phyloP scores from a whole-genome alignment of 2,329 filamentous ascomycete genomes.

The Colletotrichum horii region DNA sequence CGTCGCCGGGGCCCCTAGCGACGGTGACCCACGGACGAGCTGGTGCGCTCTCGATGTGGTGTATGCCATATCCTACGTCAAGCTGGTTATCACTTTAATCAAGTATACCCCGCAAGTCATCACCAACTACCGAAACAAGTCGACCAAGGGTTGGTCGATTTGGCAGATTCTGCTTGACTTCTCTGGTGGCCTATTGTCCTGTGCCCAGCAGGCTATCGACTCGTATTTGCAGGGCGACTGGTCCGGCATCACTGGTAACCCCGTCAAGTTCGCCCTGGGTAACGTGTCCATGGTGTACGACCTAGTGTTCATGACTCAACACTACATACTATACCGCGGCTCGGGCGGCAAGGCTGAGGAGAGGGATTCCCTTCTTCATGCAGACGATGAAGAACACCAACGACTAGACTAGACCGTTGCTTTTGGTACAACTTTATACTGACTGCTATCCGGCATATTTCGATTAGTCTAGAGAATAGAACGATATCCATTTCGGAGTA shows the following conservation, averaged over 20 bases:
- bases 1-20: slow-evolving; percentile 43
- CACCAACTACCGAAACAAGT: slow-evolving; percentile 83
- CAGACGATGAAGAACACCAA: slow-evolving; percentile 22
- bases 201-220: slow-evolving; percentile 84
- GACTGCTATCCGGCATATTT: neutral
- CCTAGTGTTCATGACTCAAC: slow-evolving; percentile 83
- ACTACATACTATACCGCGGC: slow-evolving; percentile 76
- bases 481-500: neutral
- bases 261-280: slow-evolving; percentile 85
- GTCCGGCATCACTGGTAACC: slow-evolving; percentile 90
- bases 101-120: slow-evolving; percentile 92
- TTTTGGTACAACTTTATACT: neutral
- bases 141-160: slow-evolving; percentile 89
- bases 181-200: slow-evolving; percentile 78
- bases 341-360: slow-evolving; percentile 23
- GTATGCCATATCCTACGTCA: slow-evolving; percentile 82
- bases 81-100: slow-evolving; percentile 84
- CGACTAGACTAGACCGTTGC: slow-evolving; percentile 18
- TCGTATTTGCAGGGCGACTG: slow-evolving; percentile 85
- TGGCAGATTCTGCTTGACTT: slow-evolving; percentile 84
- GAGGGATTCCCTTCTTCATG: slow-evolving; percentile 17
- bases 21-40: slow-evolving; percentile 43
- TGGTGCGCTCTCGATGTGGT: slow-evolving; percentile 70
- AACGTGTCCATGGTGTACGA: slow-evolving; percentile 90
- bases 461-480: neutral